These are phyloP conservation scores for Gossypium raimondii DNA, from an alignment of 345 rosid genomes.

Conservation along the genomic window DNA sequence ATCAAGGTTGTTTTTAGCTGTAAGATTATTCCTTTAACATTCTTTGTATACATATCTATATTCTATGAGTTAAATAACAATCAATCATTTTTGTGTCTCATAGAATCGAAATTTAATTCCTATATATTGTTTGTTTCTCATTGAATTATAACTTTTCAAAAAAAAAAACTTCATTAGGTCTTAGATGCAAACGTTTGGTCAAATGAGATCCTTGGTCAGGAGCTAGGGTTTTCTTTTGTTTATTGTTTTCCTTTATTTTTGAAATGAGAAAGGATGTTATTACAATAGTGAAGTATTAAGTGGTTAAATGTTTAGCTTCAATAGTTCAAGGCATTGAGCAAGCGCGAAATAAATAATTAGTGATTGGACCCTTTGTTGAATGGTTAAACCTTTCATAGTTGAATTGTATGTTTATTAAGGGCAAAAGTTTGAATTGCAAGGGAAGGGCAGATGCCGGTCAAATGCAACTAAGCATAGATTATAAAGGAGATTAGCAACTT, in stretches of 20 bases:
- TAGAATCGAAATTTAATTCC: not conserved
- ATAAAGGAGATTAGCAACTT: not conserved
- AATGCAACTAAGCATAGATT: not conserved
- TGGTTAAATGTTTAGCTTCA: not conserved
- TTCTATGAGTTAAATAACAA: not conserved
- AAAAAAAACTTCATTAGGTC: not conserved
- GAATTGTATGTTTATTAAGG: not conserved
- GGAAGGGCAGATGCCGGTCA: not conserved
- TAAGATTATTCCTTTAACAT: conserved; percentile 28
- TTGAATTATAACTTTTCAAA: not conserved
- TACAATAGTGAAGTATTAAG: not conserved
- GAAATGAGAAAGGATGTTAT: not conserved
- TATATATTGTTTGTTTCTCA: not conserved
- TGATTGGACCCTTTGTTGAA: not conserved
- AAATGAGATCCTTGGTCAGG: not conserved
- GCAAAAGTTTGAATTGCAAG: not conserved
- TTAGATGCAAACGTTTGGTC: not conserved
- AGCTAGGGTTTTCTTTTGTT: conserved; percentile 7
- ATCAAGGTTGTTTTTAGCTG: conserved; percentile 65
- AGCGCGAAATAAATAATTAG: not conserved
- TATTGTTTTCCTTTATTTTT: not conserved
- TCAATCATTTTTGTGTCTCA: not conserved
- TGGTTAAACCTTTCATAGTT: not conserved
- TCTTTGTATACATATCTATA: not conserved
- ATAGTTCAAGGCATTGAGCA: conserved; percentile 7